phyloP scores from a whole-genome alignment of 1,284 basidiomycete genomes.

The Papiliotrema flavescens region DNA sequence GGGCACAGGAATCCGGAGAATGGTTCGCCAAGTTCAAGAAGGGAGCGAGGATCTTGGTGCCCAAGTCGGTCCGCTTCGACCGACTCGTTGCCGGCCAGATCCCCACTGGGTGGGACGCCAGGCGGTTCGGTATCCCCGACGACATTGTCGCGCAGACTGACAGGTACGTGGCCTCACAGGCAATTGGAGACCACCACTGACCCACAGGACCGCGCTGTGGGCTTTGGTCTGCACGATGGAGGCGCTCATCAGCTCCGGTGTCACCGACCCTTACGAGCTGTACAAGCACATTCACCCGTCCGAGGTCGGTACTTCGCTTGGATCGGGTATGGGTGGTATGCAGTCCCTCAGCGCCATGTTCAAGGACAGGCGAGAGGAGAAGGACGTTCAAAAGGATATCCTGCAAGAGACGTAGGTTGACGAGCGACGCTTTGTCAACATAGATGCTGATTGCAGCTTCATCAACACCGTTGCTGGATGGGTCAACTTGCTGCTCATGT shows the following conservation, averaged over 20 bases:
- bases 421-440: background rate
- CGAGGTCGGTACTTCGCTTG: conserved; percentile 86
- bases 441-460: conserved; percentile 52
- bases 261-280: conserved; percentile 94
- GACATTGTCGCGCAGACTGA: conserved; percentile 95
- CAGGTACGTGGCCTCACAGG: conserved; percentile 49
- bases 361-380: conserved; percentile 94
- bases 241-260: conserved; percentile 93
- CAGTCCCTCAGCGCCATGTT: conserved; percentile 91
- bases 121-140: conserved; percentile 94
- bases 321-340: conserved; percentile 97
- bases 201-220: conserved; percentile 73
- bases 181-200: conserved; percentile 2
- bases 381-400: conserved; percentile 96
- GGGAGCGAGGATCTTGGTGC: conserved; percentile 87
- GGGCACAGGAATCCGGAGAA: conserved; percentile 82
- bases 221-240: conserved; percentile 92
- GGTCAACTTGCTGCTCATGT: conserved; percentile 90
- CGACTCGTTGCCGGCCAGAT: conserved; percentile 93
- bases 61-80: conserved; percentile 93
- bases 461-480: conserved; percentile 98
- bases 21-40: conserved; percentile 99
- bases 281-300: conserved; percentile 97
- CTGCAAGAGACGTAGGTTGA: conserved; percentile 86
- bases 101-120: conserved; percentile 94